These are phyloP conservation scores for Didymella pinodella DNA, from an alignment of 2,329 filamentous ascomycete genomes.

Conservation along the genomic window DNA sequence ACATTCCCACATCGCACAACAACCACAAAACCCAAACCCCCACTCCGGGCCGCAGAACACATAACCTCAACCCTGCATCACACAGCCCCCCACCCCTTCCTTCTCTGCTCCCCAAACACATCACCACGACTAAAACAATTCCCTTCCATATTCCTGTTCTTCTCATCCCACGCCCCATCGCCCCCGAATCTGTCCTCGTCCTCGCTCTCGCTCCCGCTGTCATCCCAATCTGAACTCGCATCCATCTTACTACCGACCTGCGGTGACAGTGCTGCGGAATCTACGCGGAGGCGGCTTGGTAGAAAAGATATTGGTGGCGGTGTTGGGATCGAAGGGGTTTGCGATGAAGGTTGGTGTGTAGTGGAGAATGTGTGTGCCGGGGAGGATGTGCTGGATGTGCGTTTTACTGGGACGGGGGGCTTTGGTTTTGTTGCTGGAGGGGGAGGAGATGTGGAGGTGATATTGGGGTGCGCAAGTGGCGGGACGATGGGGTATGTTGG, in stretches of 20 bases:
- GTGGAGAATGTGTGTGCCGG: neutral
- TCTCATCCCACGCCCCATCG: neutral
- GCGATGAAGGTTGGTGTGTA: neutral
- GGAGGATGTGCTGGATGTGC: neutral
- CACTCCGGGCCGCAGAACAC: no score
- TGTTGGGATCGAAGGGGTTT: neutral
- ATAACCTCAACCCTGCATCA: neutral
- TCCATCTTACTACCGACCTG: neutral
- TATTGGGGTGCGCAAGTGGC: neutral
- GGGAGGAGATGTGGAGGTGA: neutral
- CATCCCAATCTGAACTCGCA: neutral
- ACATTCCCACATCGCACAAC: no score
- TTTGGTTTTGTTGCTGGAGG: neutral
- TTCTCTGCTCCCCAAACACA: conserved; percentile 10
- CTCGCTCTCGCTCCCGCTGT: neutral
- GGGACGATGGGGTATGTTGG: conserved; percentile 6
- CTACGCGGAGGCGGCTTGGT: neutral
- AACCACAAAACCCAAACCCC: no score
- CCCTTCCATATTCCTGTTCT: neutral
- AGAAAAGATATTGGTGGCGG: neutral
- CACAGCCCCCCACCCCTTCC: conserved; percentile 6
- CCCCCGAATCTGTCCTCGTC: neutral
- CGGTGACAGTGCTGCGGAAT: conserved; percentile 2
- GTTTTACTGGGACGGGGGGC: conserved; percentile 4
- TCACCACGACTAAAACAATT: neutral